phyloP scores from a whole-genome alignment of 2,329 filamentous ascomycete species.

The Venturia nashicola region DNA sequence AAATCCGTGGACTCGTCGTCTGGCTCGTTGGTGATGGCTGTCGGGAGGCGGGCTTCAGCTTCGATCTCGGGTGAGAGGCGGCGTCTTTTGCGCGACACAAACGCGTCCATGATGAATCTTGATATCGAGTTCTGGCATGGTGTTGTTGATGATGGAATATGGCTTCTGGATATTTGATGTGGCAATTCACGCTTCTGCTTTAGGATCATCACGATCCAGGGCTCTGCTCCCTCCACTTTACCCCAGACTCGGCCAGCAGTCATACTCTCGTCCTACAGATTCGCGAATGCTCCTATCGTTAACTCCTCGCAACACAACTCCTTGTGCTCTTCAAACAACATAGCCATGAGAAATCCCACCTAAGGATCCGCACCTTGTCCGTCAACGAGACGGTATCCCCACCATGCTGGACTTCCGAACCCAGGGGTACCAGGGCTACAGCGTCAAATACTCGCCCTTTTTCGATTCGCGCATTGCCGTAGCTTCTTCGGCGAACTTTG shows the following conservation, averaged over 20 bases:
- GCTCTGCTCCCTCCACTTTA: neutral
- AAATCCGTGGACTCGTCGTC: conserved; percentile 76
- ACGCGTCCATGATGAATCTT: conserved; percentile 22
- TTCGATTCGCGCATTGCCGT: conserved; percentile 91
- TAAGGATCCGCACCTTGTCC: neutral
- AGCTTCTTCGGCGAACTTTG: conserved; percentile 85
- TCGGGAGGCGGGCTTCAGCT: conserved; percentile 1
- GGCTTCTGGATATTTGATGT: neutral
- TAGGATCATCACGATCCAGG: neutral
- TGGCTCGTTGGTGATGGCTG: conserved; percentile 7
- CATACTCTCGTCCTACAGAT: neutral
- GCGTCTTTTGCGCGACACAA: conserved; percentile 25
- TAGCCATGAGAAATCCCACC: conserved; percentile 1
- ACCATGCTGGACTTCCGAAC: conserved; percentile 90
- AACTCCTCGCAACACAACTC: neutral
- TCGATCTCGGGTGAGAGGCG: conserved; percentile 13
- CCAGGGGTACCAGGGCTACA: conserved; percentile 88
- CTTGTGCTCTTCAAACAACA: neutral
- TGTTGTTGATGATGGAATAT: neutral
- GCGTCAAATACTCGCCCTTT: conserved; percentile 96
- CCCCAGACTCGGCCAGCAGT: neutral
- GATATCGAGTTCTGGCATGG: neutral
- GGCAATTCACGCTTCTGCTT: neutral
- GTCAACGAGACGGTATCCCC: conserved; percentile 8
- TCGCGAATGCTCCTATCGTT: neutral